phyloP scores from a whole-genome alignment of 345 rosid genomes.

The Corymbia maculata region DNA sequence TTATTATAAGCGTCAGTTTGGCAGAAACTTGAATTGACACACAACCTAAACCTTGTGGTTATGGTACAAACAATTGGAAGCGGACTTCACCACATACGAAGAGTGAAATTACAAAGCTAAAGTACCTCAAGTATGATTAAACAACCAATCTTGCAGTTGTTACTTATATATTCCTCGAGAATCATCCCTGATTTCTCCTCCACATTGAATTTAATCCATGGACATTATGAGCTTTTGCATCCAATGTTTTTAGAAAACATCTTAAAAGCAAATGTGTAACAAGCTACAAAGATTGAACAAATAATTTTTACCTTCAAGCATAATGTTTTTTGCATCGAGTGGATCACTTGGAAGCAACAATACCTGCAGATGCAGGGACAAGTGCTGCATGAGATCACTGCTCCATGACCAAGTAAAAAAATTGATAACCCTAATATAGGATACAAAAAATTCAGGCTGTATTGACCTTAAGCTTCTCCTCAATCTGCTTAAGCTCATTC shows the following conservation, averaged over 20 bases:
- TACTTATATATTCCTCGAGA: not conserved
- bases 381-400: not conserved
- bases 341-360: slow-evolving; percentile 86
- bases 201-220: not conserved
- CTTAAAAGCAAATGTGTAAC: not conserved
- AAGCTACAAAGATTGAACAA: not conserved
- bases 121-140: not conserved
- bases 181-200: not conserved
- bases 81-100: not conserved
- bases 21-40: not conserved
- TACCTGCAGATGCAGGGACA: slow-evolving; percentile 24
- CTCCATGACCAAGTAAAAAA: not conserved
- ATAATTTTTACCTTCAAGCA: slow-evolving; percentile 79
- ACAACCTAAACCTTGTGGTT: not conserved
- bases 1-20: not conserved
- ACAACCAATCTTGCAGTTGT: not conserved
- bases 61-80: not conserved
- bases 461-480: slow-evolving; percentile 78
- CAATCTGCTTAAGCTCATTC: slow-evolving; percentile 54
- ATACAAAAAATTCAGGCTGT: not conserved
- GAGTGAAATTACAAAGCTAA: not conserved
- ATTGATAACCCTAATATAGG: not conserved
- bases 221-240: not conserved
- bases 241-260: not conserved
- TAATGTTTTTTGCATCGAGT: slow-evolving; percentile 87